Percentiles rank a stretch among this genome's conserved stretches.
These are phyloP conservation scores for Rhododendron griersonianum DNA, from an alignment of 148 eudicot species.

Conservation along the genomic window DNA sequence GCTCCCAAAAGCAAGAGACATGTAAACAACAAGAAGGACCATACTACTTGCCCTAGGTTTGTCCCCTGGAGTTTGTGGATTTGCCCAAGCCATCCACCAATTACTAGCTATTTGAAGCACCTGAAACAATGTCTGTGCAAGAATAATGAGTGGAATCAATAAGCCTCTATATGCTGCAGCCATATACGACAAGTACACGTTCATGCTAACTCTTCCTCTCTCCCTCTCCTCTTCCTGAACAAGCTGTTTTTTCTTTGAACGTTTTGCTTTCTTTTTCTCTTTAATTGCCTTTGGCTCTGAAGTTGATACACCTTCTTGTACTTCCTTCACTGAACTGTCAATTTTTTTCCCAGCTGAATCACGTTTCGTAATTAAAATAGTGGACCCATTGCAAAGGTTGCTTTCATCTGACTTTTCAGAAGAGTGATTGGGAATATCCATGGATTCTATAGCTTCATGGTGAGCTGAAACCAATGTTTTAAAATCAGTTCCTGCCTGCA, in stretches of 20 bases:
- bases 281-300: constrained; percentile 57
- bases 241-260: constrained; percentile 81
- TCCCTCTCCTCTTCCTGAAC: constrained; percentile 94
- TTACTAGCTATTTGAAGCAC: constrained; percentile 87
- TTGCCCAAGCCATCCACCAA: constrained; percentile 99
- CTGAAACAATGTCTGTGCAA: constrained; percentile 80
- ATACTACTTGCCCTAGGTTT: constrained; percentile 60
- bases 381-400: constrained; percentile 25
- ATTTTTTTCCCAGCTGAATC: constrained; percentile 30
- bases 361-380: constrained; percentile 24
- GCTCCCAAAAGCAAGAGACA: constrained; percentile 97
- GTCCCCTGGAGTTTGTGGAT: constrained; percentile 76
- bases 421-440: constrained; percentile 61
- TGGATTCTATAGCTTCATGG: constrained; percentile 85
- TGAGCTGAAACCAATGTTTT: constrained; percentile 72
- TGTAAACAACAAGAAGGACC: constrained; percentile 75
- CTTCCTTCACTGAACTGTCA: constrained; percentile 44
- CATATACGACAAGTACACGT: constrained; percentile 83
- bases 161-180: constrained; percentile 86
- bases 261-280: constrained; percentile 86
- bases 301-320: constrained; percentile 46
- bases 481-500: constrained; percentile 88
- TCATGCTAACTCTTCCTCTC: constrained; percentile 82
- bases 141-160: constrained; percentile 72
- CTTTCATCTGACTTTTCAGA: constrained; percentile 61